Evolutionary conservation across 2,329 filamentous ascomycete genomes (phyloP).

Genomic region (Pezicula radicicola): DNA sequence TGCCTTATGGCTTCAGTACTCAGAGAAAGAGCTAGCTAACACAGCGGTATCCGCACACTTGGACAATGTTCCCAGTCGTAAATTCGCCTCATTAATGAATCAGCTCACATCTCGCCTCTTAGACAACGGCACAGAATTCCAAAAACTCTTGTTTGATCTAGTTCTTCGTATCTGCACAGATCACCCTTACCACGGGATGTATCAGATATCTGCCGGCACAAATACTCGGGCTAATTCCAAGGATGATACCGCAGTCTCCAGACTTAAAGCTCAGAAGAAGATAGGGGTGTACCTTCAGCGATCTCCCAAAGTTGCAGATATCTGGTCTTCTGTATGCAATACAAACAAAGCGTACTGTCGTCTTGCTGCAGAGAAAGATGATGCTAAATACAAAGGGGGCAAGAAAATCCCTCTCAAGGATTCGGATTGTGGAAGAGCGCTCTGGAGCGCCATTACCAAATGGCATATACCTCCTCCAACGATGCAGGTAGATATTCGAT

Average conservation of each 20-base stretch:
- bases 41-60: constrained; percentile 70
- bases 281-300: constrained; percentile 60
- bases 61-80: constrained; percentile 75
- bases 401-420: constrained; percentile 62
- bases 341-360: constrained; percentile 66
- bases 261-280: constrained; percentile 68
- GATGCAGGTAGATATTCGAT: constrained; percentile 74
- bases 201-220: constrained; percentile 86
- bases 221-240: constrained; percentile 66
- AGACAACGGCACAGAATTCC: constrained; percentile 67
- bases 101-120: constrained; percentile 92
- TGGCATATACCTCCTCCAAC: constrained; percentile 84
- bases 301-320: constrained; percentile 47
- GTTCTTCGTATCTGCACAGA: constrained; percentile 84
- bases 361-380: constrained; percentile 63
- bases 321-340: constrained; percentile 71
- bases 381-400: constrained; percentile 64
- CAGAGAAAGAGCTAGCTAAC: constrained; percentile 74
- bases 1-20: constrained; percentile 88
- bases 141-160: constrained; percentile 68
- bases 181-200: constrained; percentile 96
- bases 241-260: constrained; percentile 71
- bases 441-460: constrained; percentile 61
- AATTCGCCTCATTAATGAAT: constrained; percentile 92
- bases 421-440: constrained; percentile 56